Base-by-base conservation (phyloP, 345 rosid species). In the Pistacia atlantica region DNA sequence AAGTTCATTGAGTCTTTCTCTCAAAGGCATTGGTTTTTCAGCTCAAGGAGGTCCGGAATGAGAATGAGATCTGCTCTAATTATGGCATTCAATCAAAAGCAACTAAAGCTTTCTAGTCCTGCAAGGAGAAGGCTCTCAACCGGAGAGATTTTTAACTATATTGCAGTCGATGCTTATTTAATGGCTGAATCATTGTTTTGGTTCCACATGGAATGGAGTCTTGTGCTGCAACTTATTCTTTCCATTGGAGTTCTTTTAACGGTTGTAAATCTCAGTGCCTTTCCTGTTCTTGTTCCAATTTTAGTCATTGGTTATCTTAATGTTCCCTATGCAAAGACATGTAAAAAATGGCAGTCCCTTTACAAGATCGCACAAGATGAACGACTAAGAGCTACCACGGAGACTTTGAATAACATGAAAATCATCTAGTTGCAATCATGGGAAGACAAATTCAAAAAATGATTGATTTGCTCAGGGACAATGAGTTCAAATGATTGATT, bases 171-270 rank as follows among this genome's bases (percentile, higher is more conserved):
- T 83, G 93, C 93, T 0, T 90, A 92, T 63, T 78, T 90, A 49
- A 93, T 93, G 92, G 95, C 91, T 16, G 98, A 91, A 61, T 88
- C 84, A 49, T 83, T 85, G 10, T 89, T 88, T 89, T 93, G 98
- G 98, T 89, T 92, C 69, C 97, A 93, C 73, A 72, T 77, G 0
- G 69, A 84, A 12, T 90, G 97, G 93, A 89, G 84, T 68, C 72
- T 81, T 14, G 55, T 68, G 0, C 73, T 90, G 49, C 97, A 90
- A 79, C 87, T 93, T 38, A 78, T 91, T 78, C 64, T 88, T 31
- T 78, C 86, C 11, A 79, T 87, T 46, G 90, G 80, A 38, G 78
- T 89, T 1, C 91, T 90, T 46, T 87, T 89, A 25, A 61, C 80
- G 1, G 87, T 90, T 1, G 91, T 93, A 5, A 93, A 97, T 56